Evolutionary conservation across 108 stramenopile genomes (phyloP), one percentile per base, ranked within the genome.

Genomic region (Parietichytrium sp.): DNA sequence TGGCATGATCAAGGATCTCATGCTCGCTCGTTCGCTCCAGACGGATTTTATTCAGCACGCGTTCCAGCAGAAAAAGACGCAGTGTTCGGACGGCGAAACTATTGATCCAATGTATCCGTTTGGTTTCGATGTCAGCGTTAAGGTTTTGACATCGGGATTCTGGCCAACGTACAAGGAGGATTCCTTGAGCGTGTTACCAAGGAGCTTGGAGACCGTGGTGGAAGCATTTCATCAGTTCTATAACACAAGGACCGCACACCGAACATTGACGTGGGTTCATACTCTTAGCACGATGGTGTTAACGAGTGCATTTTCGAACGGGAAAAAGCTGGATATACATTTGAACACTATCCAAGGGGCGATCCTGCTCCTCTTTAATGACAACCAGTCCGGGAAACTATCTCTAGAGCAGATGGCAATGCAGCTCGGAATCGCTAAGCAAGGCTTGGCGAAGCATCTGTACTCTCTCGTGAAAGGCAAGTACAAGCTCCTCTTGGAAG

Each of bases 381-480:
- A 82, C 54, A 92, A 91, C n/a, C 23, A 72, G 38, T n/a, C n/a
- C n/a, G 85, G 87, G 23, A 84, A 88, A 3, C 84, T 89, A 25
- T 84, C 87, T 8, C 93, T 92, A 55, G 86, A 86, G 10, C 92
- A 94, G 78, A 86, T 94, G 80, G 61, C 89, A 13, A 85, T 91
- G 50, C 84, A 80, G 49, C 87, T 96, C 26, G 95, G 95, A 81
- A 81, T 97, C 78, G 92, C 96, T 13, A 93, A 93, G 26, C 85
- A 88, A 12, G 90, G 91, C 20, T 61, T 97, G 82, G 96, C 96
- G 87, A 95, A 94, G 47, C 86, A 94, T 48, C 92, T 99, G 91
- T 96, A 99, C 90, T 96, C 95, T 12, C 83, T 99, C 38, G 92
- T 90, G 51, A 96, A 96, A 78, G 98, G 98, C 54, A 98, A 97